Evolutionary conservation across 2,329 filamentous ascomycete genomes (phyloP), one percentile per base, ranked within the genome.

Genomic region (Alternaria brassicae): DNA sequence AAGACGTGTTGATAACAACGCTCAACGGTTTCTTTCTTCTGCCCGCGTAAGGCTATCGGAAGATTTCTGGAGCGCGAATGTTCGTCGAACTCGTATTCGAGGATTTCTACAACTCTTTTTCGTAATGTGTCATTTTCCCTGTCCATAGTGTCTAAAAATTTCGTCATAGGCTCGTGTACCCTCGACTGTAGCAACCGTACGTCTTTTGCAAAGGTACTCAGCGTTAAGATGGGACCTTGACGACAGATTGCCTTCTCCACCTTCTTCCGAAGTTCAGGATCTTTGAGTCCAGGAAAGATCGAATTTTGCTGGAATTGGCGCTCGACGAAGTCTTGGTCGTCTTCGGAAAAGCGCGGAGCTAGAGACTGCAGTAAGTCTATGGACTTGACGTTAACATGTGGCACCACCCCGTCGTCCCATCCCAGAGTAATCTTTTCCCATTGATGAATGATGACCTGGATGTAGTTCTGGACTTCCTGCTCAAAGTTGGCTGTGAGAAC

Each of bases 1-100:
- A 53, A 53, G 51, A 44, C 27, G 28, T 53, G 40, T 8, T 53
- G 39, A 19, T 53, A 53, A 53, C 51, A 53, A 44, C 51, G 51
- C 13, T 37, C 17, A 28, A 53, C 6, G 10, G 15, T 13, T 12
- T 10, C 30, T 4, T 34, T 10, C 7, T 12, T 34, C 15, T 34
- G 10, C 15, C 10, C 30, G 15, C 12, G 10, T 13, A 10, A 13
- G 10, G 30, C 10, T 13, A 13, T 34, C 13, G 30, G 30, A 12
- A 34, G 30, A 34, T 12, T 12, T 3, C 13, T 10, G 13, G 3
- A 10, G 15, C 13, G 30, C 3, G 30, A 34, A 3, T 4, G 13
- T 34, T 34, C 10, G 12, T 34, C 30, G 15, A 34, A 4, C 15
- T 34, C 30, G 10, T 34, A 3, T 10, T 12, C 7, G 30, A 34